Conservation (phyloP, 192 early-diverging fungal genomes). For the Linnemannia hyalina region DNA sequence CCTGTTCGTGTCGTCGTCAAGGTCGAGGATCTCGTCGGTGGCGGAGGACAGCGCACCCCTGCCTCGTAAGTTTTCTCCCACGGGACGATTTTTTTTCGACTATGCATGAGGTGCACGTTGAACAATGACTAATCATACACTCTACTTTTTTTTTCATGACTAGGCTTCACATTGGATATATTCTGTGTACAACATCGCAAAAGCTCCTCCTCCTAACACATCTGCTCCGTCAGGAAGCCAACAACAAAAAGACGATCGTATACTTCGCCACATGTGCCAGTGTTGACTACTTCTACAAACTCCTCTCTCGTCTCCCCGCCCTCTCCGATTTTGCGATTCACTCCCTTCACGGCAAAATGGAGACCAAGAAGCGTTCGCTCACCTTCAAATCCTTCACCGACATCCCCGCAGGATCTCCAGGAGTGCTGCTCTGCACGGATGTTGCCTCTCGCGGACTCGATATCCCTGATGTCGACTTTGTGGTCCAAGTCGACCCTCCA, state of each 20-base stretch:
- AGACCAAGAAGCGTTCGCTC: constrained; percentile 85
- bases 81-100: no score
- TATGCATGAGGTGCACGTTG: neutral
- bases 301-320: constrained; percentile 58
- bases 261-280: constrained; percentile 97
- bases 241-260: constrained; percentile 88
- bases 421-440: constrained; percentile 94
- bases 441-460: constrained; percentile 96
- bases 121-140: neutral
- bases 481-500: constrained; percentile 95
- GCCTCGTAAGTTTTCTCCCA: constrained; percentile 57
- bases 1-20: constrained; percentile 92
- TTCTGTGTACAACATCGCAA: constrained; percentile 83
- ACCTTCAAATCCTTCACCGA: constrained; percentile 82
- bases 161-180: constrained; percentile 77
- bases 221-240: constrained; percentile 64
- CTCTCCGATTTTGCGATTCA: constrained; percentile 70
- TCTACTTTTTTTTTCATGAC: constrained; percentile 28
- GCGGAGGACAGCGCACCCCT: constrained; percentile 72
- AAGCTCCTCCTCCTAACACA: constrained; percentile 84
- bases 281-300: constrained; percentile 94
- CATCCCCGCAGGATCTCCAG: constrained; percentile 72
- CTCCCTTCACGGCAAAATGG: constrained; percentile 95
- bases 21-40: constrained; percentile 74
- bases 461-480: constrained; percentile 95